Evolutionary conservation across 140 eudicot genomes (phyloP), one percentile per base, ranked within the genome.

Genomic region (Ambrosia hybrid): DNA sequence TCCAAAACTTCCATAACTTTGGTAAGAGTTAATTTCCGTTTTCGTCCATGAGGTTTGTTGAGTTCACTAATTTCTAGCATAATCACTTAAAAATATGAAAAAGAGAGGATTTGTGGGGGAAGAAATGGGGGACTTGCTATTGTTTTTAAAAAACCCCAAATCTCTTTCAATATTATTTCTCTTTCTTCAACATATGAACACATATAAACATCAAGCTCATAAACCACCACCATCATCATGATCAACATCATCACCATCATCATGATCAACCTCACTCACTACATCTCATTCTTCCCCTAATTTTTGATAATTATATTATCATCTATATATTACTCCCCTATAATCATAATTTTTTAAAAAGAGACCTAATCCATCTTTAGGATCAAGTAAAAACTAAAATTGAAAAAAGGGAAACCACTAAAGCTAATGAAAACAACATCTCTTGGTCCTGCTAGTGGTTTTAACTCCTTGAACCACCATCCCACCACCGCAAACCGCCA

Each of bases 281-380:
- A 70, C 52, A 77, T 77, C 82, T 78, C 82, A 64, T 64, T 87
- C 78, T 80, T 79, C 83, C 83, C 71, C 86, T 73, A 65, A 76
- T 68, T 56, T 59, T 69, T 85, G 81, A 74, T 68, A 55, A 75
- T 70, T 51, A 76, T 80, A 82, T 73, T 65, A 71, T 79, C 79
- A 76, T 75, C 84, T 83, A 82, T 87, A 73, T 85, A 77, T 81
- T 79, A 87, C 84, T 86, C 79, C 81, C 73, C 83, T 88, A 78
- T 64, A 49, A 78, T 77, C 77, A 77, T 77, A 77, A 63, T 77
- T 61, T 51, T 51, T 38, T 51, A 53, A 62, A 45, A 61, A 71
- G 63, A 67, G 33, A 55, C 81, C 79, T 71, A 80, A 79, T 64
- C 75, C 77, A 79, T 76, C 70, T 80, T 76, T 43, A 72, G 89